Evolutionary conservation across 208 protist genomes (phyloP), one percentile per base, ranked within the genome.

Genomic region (Porcisia hertigi): DNA sequence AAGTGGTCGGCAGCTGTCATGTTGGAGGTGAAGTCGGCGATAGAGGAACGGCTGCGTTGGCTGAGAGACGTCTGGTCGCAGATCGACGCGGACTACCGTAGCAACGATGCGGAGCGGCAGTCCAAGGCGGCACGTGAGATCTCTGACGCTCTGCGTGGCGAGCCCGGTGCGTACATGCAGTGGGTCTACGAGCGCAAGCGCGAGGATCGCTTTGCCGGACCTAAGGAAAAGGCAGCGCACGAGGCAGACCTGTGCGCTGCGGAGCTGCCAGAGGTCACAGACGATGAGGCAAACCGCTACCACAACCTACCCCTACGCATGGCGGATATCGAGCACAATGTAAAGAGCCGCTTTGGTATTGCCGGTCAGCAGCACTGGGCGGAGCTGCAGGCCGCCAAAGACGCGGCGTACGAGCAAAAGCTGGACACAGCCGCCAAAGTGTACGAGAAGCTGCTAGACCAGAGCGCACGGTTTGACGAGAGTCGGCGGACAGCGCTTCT

Each of bases 41-140:
- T 95, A 12, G 90, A 94, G 80, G 90, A 92, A 30, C 84, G 93
- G 20, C 80, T 89, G 72, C 62, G 53, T 3, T 97, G 93, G 92
- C 77, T 97, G 57, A 87, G 91, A 20, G 93, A 97, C 36, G 93
- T 97, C 60, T 97, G 91, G 90, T 58, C 93, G 63, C 92, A 95
- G 83, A 85, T 97, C 43, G 93, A 97, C 66, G 88, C 93, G 12
- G 93, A 97, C 79, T 97, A 97, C 80, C 88, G 93, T 58, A 91
- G 90, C 79, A 75, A 71, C 57, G 87, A 95, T 75, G 34, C 79
- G 11, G 75, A 74, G 45, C 86, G 91, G 64, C 89, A 96, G 77
- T 82, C 77, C 18, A 85, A 66, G 30, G 93, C 93, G 18, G 89
- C 92, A 23, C 71, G 84, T 16, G 91, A 97, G 77, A 96, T 97